These are phyloP conservation scores for Eimeria tenella DNA, from an alignment of 169 alveolate genomes.

Conservation along the genomic window DNA sequence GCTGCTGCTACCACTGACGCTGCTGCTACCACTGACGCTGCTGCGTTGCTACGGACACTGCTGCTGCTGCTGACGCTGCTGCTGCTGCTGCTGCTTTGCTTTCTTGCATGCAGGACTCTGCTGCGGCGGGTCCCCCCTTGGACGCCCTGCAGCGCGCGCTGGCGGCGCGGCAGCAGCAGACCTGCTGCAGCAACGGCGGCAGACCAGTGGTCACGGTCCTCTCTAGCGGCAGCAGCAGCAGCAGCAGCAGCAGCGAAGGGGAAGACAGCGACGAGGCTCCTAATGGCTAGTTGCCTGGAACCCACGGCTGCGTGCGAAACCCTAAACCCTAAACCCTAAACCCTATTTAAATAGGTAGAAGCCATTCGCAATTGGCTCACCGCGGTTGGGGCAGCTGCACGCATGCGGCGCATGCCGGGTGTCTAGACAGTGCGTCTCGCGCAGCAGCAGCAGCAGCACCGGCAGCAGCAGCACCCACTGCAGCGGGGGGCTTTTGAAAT, in stretches of 20 bases:
- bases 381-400: no score
- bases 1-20: background rate
- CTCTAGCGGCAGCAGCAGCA: slow-evolving; percentile 55
- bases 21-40: background rate
- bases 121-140: background rate
- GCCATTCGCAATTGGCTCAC: no score
- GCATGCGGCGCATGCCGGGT: no score
- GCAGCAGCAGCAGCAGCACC: no score
- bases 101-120: background rate
- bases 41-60: background rate
- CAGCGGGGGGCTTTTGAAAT: no score
- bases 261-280: slow-evolving; percentile 19
- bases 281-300: no score
- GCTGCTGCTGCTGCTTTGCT: background rate
- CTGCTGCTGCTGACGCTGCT: background rate
- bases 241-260: slow-evolving; percentile 50
- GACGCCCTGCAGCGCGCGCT: slow-evolving; percentile 48
- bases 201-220: slow-evolving; percentile 49
- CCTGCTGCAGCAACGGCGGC: background rate
- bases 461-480: no score
- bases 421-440: no score
- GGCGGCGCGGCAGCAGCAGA: slow-evolving; percentile 38
- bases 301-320: no score
- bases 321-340: no score
- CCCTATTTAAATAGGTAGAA: no score